Conservation (phyloP, 495 filamentous ascomycete genomes). For the Talaromyces trachyspermus region DNA sequence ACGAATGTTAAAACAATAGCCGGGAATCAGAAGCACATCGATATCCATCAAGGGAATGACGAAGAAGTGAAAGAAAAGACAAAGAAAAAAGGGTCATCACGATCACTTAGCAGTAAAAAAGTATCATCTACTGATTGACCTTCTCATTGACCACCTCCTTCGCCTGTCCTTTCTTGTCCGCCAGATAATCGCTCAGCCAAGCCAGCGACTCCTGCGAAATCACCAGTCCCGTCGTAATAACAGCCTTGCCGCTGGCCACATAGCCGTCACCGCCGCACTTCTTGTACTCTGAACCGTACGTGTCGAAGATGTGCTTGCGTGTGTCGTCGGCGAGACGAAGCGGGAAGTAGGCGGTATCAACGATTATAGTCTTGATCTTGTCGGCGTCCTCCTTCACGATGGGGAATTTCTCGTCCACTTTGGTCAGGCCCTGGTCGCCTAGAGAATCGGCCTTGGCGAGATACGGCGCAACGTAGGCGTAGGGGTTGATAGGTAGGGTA, state of each 20-base stretch:
- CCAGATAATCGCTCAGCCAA: constrained; percentile 49
- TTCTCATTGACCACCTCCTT: constrained; percentile 52
- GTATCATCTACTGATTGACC: constrained; percentile 25
- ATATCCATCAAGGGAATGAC: too few relatives aligned
- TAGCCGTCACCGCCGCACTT: constrained; percentile 65
- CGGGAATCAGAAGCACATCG: background rate
- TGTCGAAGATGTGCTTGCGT: constrained; percentile 65
- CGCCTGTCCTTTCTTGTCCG: constrained; percentile 53
- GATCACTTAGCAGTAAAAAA: too few relatives aligned
- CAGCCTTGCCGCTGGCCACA: constrained; percentile 63
- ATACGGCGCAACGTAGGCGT: constrained; percentile 73
- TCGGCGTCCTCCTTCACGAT: constrained; percentile 80
- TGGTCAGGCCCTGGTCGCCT: constrained; percentile 64
- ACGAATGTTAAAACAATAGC: background rate
- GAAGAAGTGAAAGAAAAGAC: constrained; percentile 10
- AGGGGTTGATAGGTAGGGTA: constrained; percentile 70
- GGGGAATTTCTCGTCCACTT: constrained; percentile 74
- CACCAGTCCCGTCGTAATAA: constrained; percentile 64
- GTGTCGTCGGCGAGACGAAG: constrained; percentile 56
- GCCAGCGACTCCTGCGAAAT: constrained; percentile 59
- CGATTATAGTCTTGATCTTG: constrained; percentile 62
- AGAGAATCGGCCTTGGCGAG: constrained; percentile 71
- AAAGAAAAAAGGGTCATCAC: too few relatives aligned
- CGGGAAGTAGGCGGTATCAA: constrained; percentile 58
- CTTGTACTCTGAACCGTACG: constrained; percentile 68